These are phyloP conservation scores for Backusella mclennaniae DNA, from an alignment of 192 early-diverging fungal species.

Conservation along the genomic window DNA sequence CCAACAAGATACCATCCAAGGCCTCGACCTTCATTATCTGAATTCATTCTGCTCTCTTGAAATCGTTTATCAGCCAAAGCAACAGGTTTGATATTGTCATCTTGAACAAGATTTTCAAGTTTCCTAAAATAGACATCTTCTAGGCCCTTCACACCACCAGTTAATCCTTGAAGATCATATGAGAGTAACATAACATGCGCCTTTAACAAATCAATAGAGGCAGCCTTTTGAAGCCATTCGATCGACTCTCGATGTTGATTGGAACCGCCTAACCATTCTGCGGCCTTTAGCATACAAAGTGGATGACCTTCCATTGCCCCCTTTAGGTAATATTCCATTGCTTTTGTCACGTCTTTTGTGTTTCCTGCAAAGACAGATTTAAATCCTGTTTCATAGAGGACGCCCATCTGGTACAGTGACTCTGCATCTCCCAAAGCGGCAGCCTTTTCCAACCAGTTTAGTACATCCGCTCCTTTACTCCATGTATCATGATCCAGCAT, in stretches of 20 bases:
- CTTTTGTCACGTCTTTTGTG: background rate
- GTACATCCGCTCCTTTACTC: background rate
- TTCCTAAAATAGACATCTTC: background rate
- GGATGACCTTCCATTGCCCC: conserved; percentile 13
- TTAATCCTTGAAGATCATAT: conserved; percentile 25
- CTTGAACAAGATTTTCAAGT: conserved; percentile 5
- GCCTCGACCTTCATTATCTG: conserved; percentile 9
- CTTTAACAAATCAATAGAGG: background rate
- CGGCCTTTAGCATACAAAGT: conserved; percentile 13
- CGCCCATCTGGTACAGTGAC: background rate
- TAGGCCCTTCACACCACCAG: background rate
- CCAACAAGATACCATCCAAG: conserved; percentile 22
- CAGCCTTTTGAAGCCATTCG: conserved; percentile 25
- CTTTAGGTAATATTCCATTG: conserved; percentile 6
- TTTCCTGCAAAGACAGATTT: background rate
- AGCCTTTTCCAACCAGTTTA: conserved; percentile 20
- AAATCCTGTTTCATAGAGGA: conserved; percentile 19
- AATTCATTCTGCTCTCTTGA: background rate
- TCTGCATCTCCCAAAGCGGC: conserved; percentile 7
- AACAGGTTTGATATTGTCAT: background rate
- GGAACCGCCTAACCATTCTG: background rate
- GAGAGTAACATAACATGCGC: conserved; percentile 17
- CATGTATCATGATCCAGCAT: background rate
- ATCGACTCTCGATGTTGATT: conserved; percentile 12
- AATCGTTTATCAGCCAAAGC: background rate